phyloP scores from a whole-genome alignment of 176 grass and related monocot species.

The Raddia distichophylla region DNA sequence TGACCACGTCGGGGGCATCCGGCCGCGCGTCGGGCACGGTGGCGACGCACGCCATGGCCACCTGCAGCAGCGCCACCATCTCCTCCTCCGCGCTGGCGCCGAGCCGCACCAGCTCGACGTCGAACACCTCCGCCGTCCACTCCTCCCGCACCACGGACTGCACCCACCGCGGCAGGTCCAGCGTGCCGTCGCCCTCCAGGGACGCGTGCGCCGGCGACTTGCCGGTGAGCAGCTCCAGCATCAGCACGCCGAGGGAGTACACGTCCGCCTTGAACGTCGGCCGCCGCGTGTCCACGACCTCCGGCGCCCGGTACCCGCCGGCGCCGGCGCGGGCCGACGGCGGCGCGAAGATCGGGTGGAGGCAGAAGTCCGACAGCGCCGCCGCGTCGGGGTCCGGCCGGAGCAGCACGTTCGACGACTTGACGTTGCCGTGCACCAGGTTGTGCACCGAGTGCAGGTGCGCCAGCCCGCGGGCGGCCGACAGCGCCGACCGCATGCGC shows the following conservation, averaged over 20 bases:
- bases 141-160: conserved; percentile 98
- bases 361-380: conserved; percentile 72
- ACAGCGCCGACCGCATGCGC: conserved; percentile 74
- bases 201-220: conserved; percentile 81
- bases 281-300: conserved; percentile 76
- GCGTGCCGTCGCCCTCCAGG: conserved; percentile 73
- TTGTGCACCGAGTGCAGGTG: conserved; percentile 70
- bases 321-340: conserved; percentile 43
- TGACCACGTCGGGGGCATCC: conserved; percentile 62
- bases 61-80: conserved; percentile 95
- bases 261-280: conserved; percentile 86
- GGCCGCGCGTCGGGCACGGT: conserved; percentile 83
- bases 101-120: conserved; percentile 89
- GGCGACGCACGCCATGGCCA: conserved; percentile 94
- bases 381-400: conserved; percentile 70
- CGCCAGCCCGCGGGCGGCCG: conserved; percentile 71
- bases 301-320: conserved; percentile 84
- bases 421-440: conserved; percentile 85
- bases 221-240: conserved; percentile 89
- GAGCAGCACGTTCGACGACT: conserved; percentile 92
- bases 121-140: conserved; percentile 98
- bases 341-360: conserved; percentile 72
- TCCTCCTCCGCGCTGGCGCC: conserved; percentile 91
- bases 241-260: conserved; percentile 87
- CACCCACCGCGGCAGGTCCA: conserved; percentile 95